Base-by-base conservation (phyloP, 441 rosid genomes). In the Biscutella auriculata region DNA sequence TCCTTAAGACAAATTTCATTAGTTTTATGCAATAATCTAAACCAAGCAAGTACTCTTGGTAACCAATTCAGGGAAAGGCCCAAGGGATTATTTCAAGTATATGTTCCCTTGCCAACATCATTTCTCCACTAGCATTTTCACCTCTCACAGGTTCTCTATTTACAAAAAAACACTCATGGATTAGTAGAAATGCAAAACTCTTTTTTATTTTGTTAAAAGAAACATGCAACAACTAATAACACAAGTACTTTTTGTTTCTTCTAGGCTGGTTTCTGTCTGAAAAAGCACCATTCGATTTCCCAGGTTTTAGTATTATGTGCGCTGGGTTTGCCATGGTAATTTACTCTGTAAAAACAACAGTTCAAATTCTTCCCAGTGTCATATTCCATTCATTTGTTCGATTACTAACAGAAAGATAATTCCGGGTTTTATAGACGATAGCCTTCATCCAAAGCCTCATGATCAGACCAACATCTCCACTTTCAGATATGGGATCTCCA, bases 281-380 rank as follows among this genome's bases (percentile, higher is more conserved):
- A 6, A 47, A 61, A 50, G 94, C 97, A 15, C 97, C 97, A 14
- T 85, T 90, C 58, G 5, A 74, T 40, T 87, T 90, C 74, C 96
- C 90, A 19, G 97, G 97, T 33, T 87, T 90, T 76, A 90, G 97
- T 69, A 81, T 90, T 11, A 78, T 87, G 96, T 85, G 88, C 46
- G 65, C 64, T 0, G 92, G 85, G 39, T 73, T 90, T 40, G 77
- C 77, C 21, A 65, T 82, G 76, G 97, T 90, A 83, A 60, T 5
- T n/a, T n/a, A n/a, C n/a, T n/a, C n/a, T n/a, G n/a, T n/a, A n/a
- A n/a, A n/a, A n/a, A n/a, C n/a, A n/a, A n/a, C n/a, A n/a, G n/a
- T n/a, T n/a, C n/a, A n/a, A n/a, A n/a, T n/a, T n/a, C n/a, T n/a
- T n/a, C n/a, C n/a, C n/a, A n/a, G n/a, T n/a, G n/a, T 45, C 16